Evolutionary conservation across 495 filamentous ascomycete genomes (phyloP).

Genomic region (Xylaria sp.): DNA sequence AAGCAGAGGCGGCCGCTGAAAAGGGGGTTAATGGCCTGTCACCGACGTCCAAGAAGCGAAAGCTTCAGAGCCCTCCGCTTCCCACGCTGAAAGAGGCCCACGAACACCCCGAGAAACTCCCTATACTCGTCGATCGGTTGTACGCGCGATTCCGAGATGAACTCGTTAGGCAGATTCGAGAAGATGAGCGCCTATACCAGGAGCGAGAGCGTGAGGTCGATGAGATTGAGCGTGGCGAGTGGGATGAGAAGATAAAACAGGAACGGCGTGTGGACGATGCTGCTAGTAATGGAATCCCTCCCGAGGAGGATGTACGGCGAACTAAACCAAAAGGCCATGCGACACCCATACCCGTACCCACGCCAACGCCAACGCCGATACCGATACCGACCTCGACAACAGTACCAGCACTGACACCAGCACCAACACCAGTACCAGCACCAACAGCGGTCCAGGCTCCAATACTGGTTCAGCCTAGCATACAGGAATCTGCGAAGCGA

Average conservation of each 20-base stretch:
- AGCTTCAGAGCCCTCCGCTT: slow-evolving; percentile 69
- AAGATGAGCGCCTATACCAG: slow-evolving; percentile 74
- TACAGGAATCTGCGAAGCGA: slow-evolving; percentile 29
- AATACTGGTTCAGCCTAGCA: slow-evolving; percentile 27
- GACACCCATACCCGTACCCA: slow-evolving; percentile 29
- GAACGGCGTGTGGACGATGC: slow-evolving; percentile 26
- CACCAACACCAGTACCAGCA: slow-evolving; percentile 52
- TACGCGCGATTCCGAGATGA: slow-evolving; percentile 76
- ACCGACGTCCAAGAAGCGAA: slow-evolving; percentile 72
- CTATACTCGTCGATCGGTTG: slow-evolving; percentile 71
- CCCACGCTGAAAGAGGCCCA: slow-evolving; percentile 68
- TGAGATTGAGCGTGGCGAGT: slow-evolving; percentile 63
- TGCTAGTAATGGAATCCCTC: slow-evolving; percentile 32
- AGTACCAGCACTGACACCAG: background rate
- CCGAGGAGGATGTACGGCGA: slow-evolving; percentile 28
- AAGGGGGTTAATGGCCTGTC: slow-evolving; percentile 45
- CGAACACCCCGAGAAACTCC: slow-evolving; percentile 70
- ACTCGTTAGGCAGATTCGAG: slow-evolving; percentile 70
- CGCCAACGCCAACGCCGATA: slow-evolving; percentile 16
- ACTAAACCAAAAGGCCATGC: slow-evolving; percentile 27
- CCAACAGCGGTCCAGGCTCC: slow-evolving; percentile 42
- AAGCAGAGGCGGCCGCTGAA: slow-evolving; percentile 44
- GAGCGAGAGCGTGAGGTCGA: slow-evolving; percentile 69
- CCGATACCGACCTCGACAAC: slow-evolving; percentile 30
- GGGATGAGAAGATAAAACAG: slow-evolving; percentile 42